Percentiles rank a stretch among this genome's conserved stretches.
phyloP scores from a whole-genome alignment of 768 basidiomycete species.

The Mycena albidolilacea region DNA sequence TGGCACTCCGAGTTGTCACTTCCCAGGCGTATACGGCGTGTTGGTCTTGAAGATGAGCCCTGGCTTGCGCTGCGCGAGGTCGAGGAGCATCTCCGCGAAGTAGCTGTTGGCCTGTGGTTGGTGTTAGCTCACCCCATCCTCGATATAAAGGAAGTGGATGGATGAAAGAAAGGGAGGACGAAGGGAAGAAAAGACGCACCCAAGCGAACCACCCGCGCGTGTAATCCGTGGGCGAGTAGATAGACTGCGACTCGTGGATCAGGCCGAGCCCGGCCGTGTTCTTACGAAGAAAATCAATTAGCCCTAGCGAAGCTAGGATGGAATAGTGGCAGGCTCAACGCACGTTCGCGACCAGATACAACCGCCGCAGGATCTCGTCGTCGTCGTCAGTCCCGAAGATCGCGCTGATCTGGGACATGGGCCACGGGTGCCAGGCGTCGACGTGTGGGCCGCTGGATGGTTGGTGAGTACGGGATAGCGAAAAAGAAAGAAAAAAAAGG shows the following conservation, averaged over 20 bases:
- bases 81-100: conserved; percentile 87
- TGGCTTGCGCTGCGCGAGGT: conserved; percentile 82
- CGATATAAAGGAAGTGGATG: no score
- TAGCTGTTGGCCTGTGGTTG: conserved; percentile 70
- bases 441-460: conserved; percentile 78
- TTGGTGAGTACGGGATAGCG: no score
- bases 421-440: conserved; percentile 84
- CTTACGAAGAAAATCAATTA: not conserved
- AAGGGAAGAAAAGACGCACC: not conserved
- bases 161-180: not conserved
- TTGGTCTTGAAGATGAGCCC: conserved; percentile 71
- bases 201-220: conserved; percentile 32
- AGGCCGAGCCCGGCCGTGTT: conserved; percentile 35
- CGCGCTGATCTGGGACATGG: conserved; percentile 84
- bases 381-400: conserved; percentile 85
- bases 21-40: conserved; percentile 70
- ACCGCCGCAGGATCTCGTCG: conserved; percentile 70
- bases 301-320: no score
- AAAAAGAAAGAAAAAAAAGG: not conserved
- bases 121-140: not conserved
- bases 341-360: conserved; percentile 81
- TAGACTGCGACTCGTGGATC: conserved; percentile 33
- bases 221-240: conserved; percentile 26
- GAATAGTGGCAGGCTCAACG: conserved; percentile 42
- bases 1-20: not conserved